Percentiles rank a stretch among this genome's conserved stretches.
Evolutionary conservation across 495 filamentous ascomycete species (phyloP).

Genomic region (Neurospora tetrasperma): DNA sequence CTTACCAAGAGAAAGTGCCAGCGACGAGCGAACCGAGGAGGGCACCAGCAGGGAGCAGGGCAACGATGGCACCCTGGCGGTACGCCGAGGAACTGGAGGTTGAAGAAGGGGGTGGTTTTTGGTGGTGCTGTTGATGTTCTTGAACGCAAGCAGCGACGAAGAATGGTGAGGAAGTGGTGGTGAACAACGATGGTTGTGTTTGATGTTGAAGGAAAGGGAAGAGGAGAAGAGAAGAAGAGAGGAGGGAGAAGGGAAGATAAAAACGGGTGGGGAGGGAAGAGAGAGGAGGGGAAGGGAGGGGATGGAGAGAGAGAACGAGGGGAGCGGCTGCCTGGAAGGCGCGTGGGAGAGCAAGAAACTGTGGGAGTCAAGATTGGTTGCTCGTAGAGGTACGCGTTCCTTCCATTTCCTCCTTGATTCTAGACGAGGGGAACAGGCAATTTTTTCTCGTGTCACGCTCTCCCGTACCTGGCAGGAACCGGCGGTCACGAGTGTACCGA

Average conservation of each 20-base stretch:
- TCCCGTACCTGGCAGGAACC: background rate
- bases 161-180: background rate
- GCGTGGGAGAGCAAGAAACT: background rate
- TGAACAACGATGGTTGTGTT: background rate
- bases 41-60: background rate
- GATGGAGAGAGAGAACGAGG: background rate
- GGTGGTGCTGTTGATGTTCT: background rate
- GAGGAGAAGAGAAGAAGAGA: background rate
- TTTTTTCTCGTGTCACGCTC: background rate
- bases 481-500: background rate
- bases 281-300: background rate
- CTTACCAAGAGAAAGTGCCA: background rate
- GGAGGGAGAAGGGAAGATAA: background rate
- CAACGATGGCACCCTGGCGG: background rate
- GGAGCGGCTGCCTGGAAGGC: background rate
- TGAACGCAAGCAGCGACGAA: background rate
- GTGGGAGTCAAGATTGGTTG: background rate
- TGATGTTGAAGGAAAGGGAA: background rate
- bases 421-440: background rate
- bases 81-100: background rate
- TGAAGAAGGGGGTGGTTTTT: background rate
- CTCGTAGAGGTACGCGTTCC: background rate
- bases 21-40: background rate
- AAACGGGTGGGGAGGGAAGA: background rate
- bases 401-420: background rate